Conservation (phyloP, 352 stramenopile species). For the Phytophthora idaei region DNA sequence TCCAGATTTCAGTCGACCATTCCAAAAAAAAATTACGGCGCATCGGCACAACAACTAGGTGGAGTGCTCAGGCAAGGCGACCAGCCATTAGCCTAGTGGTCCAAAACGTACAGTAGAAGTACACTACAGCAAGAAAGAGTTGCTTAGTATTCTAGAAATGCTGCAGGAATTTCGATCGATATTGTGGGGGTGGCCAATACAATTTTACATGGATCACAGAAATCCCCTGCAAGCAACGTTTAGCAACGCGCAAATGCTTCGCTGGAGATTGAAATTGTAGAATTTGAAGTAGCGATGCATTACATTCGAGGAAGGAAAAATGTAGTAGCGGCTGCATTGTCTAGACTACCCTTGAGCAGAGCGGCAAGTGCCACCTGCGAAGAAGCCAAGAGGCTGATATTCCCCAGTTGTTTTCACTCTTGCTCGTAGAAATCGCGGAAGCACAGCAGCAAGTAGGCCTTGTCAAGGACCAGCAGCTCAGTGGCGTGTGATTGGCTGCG, state of each 20-base stretch:
- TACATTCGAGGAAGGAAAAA: background rate
- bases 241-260: background rate
- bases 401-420: background rate
- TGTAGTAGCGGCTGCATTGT: background rate
- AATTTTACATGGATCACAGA: background rate
- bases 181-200: background rate
- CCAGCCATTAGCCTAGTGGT: background rate
- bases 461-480: background rate
- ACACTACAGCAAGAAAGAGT: slow-evolving; percentile 2
- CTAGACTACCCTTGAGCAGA: background rate
- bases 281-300: background rate
- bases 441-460: background rate
- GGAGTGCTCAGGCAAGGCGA: slow-evolving; percentile 1
- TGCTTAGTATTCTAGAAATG: background rate
- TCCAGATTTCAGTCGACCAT: slow-evolving; percentile 1
- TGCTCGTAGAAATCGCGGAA: slow-evolving; percentile 2
- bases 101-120: background rate
- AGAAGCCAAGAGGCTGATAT: background rate
- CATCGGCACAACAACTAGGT: slow-evolving; percentile 2
- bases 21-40: slow-evolving; percentile 11
- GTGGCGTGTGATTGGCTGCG: background rate
- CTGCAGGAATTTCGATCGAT: background rate
- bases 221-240: background rate
- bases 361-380: background rate
- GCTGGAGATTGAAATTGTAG: background rate